Base-by-base conservation (phyloP, 2,329 filamentous ascomycete genomes). In the Monosporascus sp. region DNA sequence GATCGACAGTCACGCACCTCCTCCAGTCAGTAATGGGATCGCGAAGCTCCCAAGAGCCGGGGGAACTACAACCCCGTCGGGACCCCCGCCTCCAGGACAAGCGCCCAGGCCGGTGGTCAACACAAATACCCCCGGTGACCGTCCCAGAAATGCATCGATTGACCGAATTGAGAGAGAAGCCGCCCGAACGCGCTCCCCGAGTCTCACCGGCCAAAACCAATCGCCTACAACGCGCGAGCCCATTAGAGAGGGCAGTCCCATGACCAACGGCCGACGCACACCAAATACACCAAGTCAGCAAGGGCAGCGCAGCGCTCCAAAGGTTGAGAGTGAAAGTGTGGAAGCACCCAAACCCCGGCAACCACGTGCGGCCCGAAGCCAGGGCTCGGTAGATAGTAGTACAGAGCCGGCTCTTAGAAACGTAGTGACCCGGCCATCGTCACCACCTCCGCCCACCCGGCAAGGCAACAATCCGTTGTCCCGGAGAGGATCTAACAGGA, bases 351-450 rank as follows among this genome's bases (percentile, higher is more conserved):
- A 70, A 50, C 71, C 74, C 4, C 74, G 73, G 51, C 72, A 81
- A 26, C 53, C 63, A 11, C 79, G 82, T 44, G 81, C 82, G 58
- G 77, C 78, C 44, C 79, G 83, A 19, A 76, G 80, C 37, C 85
- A 87, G 64, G 79, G 80, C 27, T 88, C 88, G 0, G 74, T 89
- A 14, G 90, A 94, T 59, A 88, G 82, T 62, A 81, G 79, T 2
- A 80, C 80, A 26, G 87, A 90, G 58, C 76, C 79, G 4, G 69
- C 73, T 1, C 67, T 82, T 36, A 75, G 75, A 62, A 73, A 67
- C 54, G 67, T 62, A 60, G 54, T 64, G 22, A 69, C 62, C 38
- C 76, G 82, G 7, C 76, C 81, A 17, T 70, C 78, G 5, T 86
- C 84, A 8, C 83, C 83, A 3, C 82, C 83, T 3, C 79, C 82